phyloP scores from a whole-genome alignment of 805 yeast genomes.

The Pichia thaimueangensis region DNA sequence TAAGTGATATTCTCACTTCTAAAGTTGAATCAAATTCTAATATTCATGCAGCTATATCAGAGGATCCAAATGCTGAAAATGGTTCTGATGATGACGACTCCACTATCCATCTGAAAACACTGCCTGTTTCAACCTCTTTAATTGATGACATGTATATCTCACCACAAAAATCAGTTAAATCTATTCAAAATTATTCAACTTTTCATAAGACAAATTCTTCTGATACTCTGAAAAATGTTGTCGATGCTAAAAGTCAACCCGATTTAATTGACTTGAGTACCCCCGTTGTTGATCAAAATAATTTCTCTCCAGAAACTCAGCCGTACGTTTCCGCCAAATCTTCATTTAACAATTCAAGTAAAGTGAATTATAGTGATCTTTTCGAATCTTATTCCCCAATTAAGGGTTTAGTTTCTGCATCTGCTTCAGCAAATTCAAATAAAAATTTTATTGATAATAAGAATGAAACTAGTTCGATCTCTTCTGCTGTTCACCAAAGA shows the following conservation, averaged over 20 bases:
- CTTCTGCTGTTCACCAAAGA: background rate
- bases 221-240: slow-evolving; percentile 14
- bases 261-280: slow-evolving; percentile 28
- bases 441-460: background rate
- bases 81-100: background rate
- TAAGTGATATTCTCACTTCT: slow-evolving; percentile 28
- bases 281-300: slow-evolving; percentile 14
- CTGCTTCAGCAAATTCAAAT: background rate
- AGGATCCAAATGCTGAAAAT: slow-evolving; percentile 12
- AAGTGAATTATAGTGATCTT: slow-evolving; percentile 12
- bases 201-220: slow-evolving; percentile 28
- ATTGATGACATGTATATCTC: slow-evolving; percentile 8
- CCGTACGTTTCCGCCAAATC: background rate
- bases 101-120: background rate
- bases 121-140: slow-evolving; percentile 2
- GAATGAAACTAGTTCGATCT: background rate
- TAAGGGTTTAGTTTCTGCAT: background rate
- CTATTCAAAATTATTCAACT: slow-evolving; percentile 16
- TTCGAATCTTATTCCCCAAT: slow-evolving; percentile 12
- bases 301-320: background rate
- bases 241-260: slow-evolving; percentile 12
- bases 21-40: slow-evolving; percentile 15
- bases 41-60: slow-evolving; percentile 5
- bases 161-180: background rate
- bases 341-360: background rate